Conservation (phyloP, 148 eudicot genomes). For the Amaranthus cruentus region DNA sequence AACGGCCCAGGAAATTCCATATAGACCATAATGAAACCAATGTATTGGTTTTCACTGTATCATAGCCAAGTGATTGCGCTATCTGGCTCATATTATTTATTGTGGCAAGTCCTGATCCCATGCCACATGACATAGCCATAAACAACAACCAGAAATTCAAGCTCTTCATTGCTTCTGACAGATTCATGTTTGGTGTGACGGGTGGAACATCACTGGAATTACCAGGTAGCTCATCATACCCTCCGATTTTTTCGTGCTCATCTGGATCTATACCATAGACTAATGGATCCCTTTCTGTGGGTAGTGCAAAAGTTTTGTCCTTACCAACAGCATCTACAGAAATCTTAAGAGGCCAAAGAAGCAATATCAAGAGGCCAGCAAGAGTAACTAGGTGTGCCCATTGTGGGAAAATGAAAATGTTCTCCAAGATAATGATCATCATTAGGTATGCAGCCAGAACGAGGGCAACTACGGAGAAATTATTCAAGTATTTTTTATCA, state of each 20-base stretch:
- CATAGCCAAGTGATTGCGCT: conserved; percentile 72
- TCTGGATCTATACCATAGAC: conserved; percentile 12
- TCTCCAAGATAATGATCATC: conserved; percentile 57
- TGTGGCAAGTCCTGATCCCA: conserved; percentile 92
- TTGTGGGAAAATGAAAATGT: conserved; percentile 44
- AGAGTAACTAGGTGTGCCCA: conserved; percentile 42
- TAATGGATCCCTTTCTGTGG: conserved; percentile 28
- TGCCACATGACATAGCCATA: conserved; percentile 77
- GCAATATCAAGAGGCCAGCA: conserved; percentile 42
- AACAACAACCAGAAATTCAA: conserved; percentile 79
- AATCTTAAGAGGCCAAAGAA: conserved; percentile 49
- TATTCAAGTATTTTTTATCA: conserved; percentile 60
- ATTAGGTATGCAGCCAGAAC: conserved; percentile 64
- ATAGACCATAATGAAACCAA: conserved; percentile 83
- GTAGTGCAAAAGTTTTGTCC: conserved; percentile 24
- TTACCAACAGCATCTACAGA: conserved; percentile 48
- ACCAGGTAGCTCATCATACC: conserved; percentile 22
- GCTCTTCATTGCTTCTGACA: conserved; percentile 52
- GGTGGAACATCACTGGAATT: conserved; percentile 15
- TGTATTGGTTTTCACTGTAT: conserved; percentile 41
- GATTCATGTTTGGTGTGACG: conserved; percentile 38
- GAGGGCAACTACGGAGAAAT: conserved; percentile 57
- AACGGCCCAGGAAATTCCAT: conserved; percentile 96
- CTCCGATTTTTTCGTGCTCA: conserved; percentile 22
- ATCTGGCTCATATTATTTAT: conserved; percentile 87